These are phyloP conservation scores for Aspergillus baeticus DNA, from an alignment of 495 filamentous ascomycete genomes.

Conservation along the genomic window DNA sequence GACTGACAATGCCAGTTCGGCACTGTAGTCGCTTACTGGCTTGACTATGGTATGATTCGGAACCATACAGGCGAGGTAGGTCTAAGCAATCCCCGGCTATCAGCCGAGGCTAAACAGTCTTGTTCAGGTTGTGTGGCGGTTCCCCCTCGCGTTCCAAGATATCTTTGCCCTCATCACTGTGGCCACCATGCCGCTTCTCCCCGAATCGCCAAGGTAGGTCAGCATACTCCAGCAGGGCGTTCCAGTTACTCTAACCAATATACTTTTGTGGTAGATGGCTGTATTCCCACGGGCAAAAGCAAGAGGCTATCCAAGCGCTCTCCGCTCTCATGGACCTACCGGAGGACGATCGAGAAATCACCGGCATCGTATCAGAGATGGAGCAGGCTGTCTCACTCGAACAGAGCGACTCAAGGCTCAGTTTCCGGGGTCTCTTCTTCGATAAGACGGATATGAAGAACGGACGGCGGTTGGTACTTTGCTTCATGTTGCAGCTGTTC, in stretches of 20 bases:
- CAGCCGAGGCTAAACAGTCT: neutral
- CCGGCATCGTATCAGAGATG: neutral
- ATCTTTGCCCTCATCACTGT: conserved; percentile 26
- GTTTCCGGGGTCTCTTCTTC: neutral
- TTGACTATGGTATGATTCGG: conserved; percentile 25
- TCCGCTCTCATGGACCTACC: conserved; percentile 31
- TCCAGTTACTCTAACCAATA: neutral
- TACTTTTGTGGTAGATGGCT: conserved; percentile 36
- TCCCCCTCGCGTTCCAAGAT: conserved; percentile 45
- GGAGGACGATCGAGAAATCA: conserved; percentile 7
- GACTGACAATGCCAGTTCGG: neutral
- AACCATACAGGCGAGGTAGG: conserved; percentile 13
- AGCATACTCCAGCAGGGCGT: too few relatives aligned
- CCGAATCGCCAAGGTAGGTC: conserved; percentile 24
- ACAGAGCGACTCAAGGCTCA: neutral
- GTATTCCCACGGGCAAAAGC: conserved; percentile 33
- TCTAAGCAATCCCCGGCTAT: too few relatives aligned
- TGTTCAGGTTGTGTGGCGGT: conserved; percentile 36
- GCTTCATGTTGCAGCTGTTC: conserved; percentile 8
- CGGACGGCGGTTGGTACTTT: neutral
- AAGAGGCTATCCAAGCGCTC: conserved; percentile 37
- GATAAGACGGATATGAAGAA: conserved; percentile 9
- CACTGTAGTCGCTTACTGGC: conserved; percentile 27
- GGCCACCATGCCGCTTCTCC: conserved; percentile 20
- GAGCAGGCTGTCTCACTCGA: conserved; percentile 13